Base-by-base conservation (phyloP, 257 asterid species). In the Solanum pinnatisectum region DNA sequence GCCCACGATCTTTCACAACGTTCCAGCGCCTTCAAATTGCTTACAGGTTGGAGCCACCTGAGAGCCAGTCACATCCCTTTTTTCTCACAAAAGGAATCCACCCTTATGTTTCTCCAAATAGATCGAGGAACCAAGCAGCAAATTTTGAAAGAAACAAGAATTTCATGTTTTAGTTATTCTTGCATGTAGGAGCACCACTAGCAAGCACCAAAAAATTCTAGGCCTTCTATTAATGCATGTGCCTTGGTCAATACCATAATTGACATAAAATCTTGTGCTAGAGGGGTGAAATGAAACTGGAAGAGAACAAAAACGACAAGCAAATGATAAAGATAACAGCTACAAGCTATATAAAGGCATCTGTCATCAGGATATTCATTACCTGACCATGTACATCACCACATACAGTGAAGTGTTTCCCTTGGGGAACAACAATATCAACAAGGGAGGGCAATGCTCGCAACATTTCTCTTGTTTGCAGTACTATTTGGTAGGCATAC, bases 361-460 rank as follows among this genome's bases (percentile, higher is more conserved):
- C 78, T 2, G 14, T 23, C 70, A 73, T 37, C 44, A 86, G 25
- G 33, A 88, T 77, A 87, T 83, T 79, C 86, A 91, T 90, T 95
- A 97, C 99, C 99, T 97, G 99, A 37, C 99, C 99, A 94, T 97
- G 99, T 73, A 97, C 99, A 90, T 97, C 99, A 88, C 99, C 99
- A 72, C 99, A 97, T 33, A 97, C 99, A 65, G 98, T 97, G 94
- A 97, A 93, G 90, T 93, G 98, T 71, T 97, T 96, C 88, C 99
- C 98, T 35, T 89, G 91, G 67, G 98, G 95, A 82, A 97, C 97
- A 87, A 89, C 91, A 73, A 97, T 94, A 91, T 96, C 99, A 73
- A 97, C 98, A 84, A 97, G 99, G 87, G 99, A 95, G 86, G 99
- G 99, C 95, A 96, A 87, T 70, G 95, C 92, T 86, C 89, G 95